Evolutionary conservation across 192 early-diverging fungal genomes (phyloP), one percentile per base, ranked within the genome.

Genomic region (Linnemannia elongata): DNA sequence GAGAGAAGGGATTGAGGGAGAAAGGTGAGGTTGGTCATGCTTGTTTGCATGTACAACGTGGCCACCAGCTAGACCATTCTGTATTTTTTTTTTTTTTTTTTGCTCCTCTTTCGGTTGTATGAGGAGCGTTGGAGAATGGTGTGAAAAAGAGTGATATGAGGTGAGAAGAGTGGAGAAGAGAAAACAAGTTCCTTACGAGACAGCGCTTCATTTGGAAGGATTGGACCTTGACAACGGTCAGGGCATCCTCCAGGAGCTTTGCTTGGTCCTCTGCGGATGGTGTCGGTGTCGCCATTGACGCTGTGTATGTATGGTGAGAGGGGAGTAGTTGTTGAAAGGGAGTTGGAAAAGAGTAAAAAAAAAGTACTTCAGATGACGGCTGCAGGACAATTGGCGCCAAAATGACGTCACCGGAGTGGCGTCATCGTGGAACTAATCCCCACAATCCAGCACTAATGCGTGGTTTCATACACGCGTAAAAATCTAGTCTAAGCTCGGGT

Each of bases 171-270:
- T 9, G 52, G 52, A 22, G 10, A 6, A 8, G 7, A 30, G 18
- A 20, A 74, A 4, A 52, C 18, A 22, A 52, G 49, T 0, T 27
- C 27, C 60, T 74, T 93, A 96, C 98, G 88, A 99, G 91, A 79
- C 95, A 97, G 78, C 95, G 94, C 83, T 96, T 96, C 98, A 99
- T 99, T 84, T 98, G 97, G 82, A 96, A 96, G 22, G 96, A 94
- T 80, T 99, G 97, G 60, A 96, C 91, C 90, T 97, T 99, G 87
- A 99, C 97, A 6, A 97, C 95, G 84, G 92, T 92, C 30, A 99
- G 88, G 24, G 97, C 96, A 66, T 99, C 99, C 78, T 99, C 96
- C 22, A 99, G 92, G 69, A 98, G 90, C 89, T 96, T 97, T 66
- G 91, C 86, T 91, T 99, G 98, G 91, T 98, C 96, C 78, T 96